phyloP scores from a whole-genome alignment of 805 yeast genomes.

The Metschnikowia drakensbergensis region DNA sequence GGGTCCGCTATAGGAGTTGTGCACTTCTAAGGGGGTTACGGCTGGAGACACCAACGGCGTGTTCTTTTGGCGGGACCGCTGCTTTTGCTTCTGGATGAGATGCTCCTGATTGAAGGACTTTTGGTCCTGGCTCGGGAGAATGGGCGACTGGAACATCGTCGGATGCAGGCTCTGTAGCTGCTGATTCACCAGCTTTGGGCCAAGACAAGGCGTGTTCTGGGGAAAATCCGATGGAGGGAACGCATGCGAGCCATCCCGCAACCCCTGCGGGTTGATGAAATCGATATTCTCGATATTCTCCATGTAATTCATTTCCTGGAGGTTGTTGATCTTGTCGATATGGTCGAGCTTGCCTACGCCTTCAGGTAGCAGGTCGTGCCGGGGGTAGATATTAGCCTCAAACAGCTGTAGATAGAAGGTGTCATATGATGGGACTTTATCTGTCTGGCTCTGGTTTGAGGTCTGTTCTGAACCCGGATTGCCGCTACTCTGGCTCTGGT shows the following conservation, averaged over 20 bases:
- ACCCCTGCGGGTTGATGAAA: conserved; percentile 15
- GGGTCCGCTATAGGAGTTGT: conserved; percentile 21
- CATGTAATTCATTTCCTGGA: neutral
- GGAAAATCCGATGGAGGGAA: conserved; percentile 18
- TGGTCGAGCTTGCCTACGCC: neutral
- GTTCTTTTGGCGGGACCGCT: conserved; percentile 15
- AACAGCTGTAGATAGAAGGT: conserved; percentile 15
- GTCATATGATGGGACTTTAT: conserved; percentile 4
- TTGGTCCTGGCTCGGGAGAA: conserved; percentile 41
- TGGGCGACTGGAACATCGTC: conserved; percentile 27
- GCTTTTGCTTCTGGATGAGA: conserved; percentile 32
- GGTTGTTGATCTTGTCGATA: neutral
- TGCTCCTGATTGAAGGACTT: conserved; percentile 41
- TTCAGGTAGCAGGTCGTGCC: neutral
- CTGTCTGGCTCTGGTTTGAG: neutral
- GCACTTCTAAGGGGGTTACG: conserved; percentile 56
- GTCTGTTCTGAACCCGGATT: neutral
- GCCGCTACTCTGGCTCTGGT: no score
- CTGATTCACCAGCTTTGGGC: conserved; percentile 3
- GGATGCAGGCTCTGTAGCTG: neutral
- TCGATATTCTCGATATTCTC: conserved; percentile 12
- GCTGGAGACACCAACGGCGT: conserved; percentile 79
- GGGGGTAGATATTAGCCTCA: neutral
- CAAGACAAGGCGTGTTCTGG: conserved; percentile 18
- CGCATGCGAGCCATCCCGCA: conserved; percentile 16